These are phyloP conservation scores for Poa annua DNA, from an alignment of 176 grass and related monocot genomes.

Conservation along the genomic window DNA sequence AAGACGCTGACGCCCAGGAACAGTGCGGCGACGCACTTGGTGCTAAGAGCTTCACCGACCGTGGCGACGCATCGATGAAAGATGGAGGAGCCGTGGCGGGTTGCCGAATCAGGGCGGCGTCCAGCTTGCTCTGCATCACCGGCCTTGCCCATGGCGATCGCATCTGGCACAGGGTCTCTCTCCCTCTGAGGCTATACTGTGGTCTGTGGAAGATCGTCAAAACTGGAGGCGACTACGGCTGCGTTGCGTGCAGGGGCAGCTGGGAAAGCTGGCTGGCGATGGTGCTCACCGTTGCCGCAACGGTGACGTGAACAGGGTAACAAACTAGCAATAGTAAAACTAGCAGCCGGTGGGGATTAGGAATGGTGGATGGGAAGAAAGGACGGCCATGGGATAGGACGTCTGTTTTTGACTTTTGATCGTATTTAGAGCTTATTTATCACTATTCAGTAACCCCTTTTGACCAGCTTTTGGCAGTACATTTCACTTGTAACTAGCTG, in stretches of 20 bases:
- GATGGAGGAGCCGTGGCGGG: not conserved
- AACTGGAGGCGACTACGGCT: not conserved
- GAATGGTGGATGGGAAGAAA: constrained; percentile 25
- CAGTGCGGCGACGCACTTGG: constrained; percentile 26
- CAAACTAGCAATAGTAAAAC: not conserved
- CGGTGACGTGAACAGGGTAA: constrained; percentile 26
- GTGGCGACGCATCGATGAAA: not conserved
- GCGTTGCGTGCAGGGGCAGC: constrained; percentile 52
- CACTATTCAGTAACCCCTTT: not conserved
- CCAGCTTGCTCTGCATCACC: constrained; percentile 39
- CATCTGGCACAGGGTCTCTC: constrained; percentile 45
- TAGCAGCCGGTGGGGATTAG: constrained; percentile 15
- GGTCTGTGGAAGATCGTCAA: not conserved
- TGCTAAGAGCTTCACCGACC: not conserved
- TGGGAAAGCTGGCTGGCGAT: constrained; percentile 27
- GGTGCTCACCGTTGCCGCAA: constrained; percentile 46
- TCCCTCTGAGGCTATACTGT: not conserved
- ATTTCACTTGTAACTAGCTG: not conserved
- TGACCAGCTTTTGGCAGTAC: not conserved
- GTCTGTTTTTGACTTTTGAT: constrained; percentile 23
- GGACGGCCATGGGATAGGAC: constrained; percentile 10
- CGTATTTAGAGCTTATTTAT: not conserved
- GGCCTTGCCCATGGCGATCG: constrained; percentile 57
- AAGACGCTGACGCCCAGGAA: constrained; percentile 37
- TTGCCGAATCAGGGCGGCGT: not conserved